phyloP scores from a whole-genome alignment of 176 grass and related monocot genomes.

The Oryza brachyantha region DNA sequence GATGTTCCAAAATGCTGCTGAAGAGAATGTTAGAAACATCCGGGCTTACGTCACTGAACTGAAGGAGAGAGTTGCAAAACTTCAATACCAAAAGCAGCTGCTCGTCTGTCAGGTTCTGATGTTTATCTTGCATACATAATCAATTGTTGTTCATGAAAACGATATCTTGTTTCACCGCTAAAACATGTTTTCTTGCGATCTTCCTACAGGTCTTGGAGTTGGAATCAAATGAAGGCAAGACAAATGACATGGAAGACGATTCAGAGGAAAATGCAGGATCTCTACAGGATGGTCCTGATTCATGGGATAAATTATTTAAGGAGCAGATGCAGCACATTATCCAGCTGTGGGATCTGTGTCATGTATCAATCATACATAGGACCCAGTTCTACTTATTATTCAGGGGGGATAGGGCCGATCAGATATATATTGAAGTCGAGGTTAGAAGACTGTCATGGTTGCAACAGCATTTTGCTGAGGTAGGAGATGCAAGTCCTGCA shows the following conservation, averaged over 20 bases:
- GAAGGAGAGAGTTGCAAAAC: conserved; percentile 91
- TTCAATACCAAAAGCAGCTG: conserved; percentile 98
- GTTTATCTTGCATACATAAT: conserved; percentile 6
- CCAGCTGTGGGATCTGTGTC: conserved; percentile 75
- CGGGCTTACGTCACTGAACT: conserved; percentile 90
- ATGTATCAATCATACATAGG: conserved; percentile 90
- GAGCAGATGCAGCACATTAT: conserved; percentile 93
- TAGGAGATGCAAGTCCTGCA: conserved; percentile 64
- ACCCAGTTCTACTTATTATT: conserved; percentile 93
- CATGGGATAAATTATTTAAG: conserved; percentile 64
- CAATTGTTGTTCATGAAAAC: neutral
- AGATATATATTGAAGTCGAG: conserved; percentile 97
- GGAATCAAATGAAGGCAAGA: conserved; percentile 72
- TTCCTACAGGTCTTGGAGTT: conserved; percentile 70
- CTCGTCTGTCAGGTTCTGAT: conserved; percentile 82
- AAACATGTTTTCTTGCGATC: conserved; percentile 19
- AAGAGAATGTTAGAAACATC: conserved; percentile 88
- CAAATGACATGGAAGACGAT: conserved; percentile 40
- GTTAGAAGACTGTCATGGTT: conserved; percentile 73
- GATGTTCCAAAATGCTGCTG: conserved; percentile 97
- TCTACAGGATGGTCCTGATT: conserved; percentile 50
- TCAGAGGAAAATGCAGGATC: conserved; percentile 35
- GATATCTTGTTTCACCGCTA: neutral
- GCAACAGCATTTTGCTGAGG: conserved; percentile 84
- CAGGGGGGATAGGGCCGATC: conserved; percentile 78